Conservation (phyloP, 257 asterid species). For the Capsicum rhomboideum region DNA sequence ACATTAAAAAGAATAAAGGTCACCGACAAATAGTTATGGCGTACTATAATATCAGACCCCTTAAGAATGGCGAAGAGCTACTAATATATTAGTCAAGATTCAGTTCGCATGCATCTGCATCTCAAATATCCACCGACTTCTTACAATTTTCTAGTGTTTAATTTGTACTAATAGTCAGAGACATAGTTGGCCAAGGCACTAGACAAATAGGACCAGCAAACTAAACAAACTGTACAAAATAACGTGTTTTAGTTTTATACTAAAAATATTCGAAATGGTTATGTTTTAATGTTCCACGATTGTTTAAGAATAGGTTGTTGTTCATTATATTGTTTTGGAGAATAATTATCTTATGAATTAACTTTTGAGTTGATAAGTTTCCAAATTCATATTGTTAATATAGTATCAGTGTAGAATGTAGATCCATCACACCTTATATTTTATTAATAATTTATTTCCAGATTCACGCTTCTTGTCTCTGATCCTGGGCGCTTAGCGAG, state of each 20-base stretch:
- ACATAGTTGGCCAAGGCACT: neutral
- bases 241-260: neutral
- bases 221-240: neutral
- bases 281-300: neutral
- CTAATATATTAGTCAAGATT: neutral
- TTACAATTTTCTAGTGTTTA: neutral
- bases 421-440: too few relatives aligned
- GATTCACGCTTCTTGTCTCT: too few relatives aligned
- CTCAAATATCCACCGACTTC: neutral
- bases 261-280: neutral
- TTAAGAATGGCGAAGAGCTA: neutral
- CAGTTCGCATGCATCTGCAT: neutral
- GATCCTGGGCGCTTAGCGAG: too few relatives aligned
- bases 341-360: neutral
- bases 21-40: neutral
- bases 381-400: neutral
- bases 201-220: neutral
- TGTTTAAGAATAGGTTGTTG: neutral
- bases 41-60: neutral
- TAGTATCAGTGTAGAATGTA: too few relatives aligned
- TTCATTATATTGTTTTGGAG: too few relatives aligned
- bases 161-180: neutral
- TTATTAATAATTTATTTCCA: too few relatives aligned
- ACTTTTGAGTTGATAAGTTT: neutral
- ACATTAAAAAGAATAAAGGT: neutral